A percentile compares a stretch with the other conserved stretches of the same genome.
Evolutionary conservation across 2,329 filamentous ascomycete species (phyloP).

Genomic region (Rutstroemia sp.): DNA sequence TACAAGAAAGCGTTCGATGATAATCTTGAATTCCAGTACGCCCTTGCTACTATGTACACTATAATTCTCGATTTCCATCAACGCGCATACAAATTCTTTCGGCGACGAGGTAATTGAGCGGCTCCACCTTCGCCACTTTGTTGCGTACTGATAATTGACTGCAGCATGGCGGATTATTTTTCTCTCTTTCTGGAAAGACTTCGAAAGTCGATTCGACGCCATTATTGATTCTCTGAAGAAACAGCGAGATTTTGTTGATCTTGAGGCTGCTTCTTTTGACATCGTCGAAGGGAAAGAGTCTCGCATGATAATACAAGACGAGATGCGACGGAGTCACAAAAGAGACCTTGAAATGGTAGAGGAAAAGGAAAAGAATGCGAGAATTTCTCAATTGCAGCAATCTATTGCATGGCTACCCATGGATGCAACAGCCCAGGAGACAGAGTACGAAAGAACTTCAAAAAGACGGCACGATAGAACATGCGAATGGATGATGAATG

Average conservation of each 20-base stretch:
- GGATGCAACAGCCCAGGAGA: constrained; percentile 9
- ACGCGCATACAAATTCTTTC: constrained; percentile 39
- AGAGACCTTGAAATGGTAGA: neutral
- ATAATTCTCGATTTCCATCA: constrained; percentile 42
- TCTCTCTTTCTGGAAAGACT: constrained; percentile 15
- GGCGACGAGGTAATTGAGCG: constrained; percentile 11
- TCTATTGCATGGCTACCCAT: constrained; percentile 12
- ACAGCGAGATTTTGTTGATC: constrained; percentile 15
- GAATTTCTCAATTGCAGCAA: constrained; percentile 2
- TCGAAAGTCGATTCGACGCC: constrained; percentile 7
- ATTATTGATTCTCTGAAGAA: constrained; percentile 10
- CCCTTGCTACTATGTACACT: constrained; percentile 37
- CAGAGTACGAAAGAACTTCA: neutral
- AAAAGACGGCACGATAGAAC: constrained; percentile 8
- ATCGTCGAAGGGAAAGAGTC: constrained; percentile 11
- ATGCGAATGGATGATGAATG: constrained; percentile 10
- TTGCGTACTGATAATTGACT: too few relatives aligned
- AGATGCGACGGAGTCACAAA: constrained; percentile 5
- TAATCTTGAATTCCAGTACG: constrained; percentile 34
- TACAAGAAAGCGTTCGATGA: constrained; percentile 28
- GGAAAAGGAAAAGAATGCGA: constrained; percentile 4
- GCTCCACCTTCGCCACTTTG: neutral
- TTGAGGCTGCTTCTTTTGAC: constrained; percentile 11
- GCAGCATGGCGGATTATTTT: constrained; percentile 15
- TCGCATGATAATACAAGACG: constrained; percentile 4